Evolutionary conservation across 176 grass and related monocot species (phyloP), one percentile per base, ranked within the genome.

Genomic region (Panicum miliaceum): DNA sequence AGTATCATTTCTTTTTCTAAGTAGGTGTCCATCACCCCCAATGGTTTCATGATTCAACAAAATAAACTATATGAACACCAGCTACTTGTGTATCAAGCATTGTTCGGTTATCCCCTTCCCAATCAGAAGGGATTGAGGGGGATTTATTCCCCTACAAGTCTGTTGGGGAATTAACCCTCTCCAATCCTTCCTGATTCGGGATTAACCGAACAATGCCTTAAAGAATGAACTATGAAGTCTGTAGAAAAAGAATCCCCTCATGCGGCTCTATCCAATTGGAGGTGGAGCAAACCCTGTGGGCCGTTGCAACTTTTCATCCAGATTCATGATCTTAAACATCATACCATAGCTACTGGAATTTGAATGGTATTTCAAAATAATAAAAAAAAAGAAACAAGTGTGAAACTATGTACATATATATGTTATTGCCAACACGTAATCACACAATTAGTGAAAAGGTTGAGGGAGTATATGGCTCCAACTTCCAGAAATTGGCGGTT

Each of bases 291-390:
- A 26, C 3, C 6, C 13, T 7, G n/a, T 80, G 38, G 34, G 7
- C 9, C 1, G 37, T 61, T 46, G 29, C 36, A 75, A 80, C 26
- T 73, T 8, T 16, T 1, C 37, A 6, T 32, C 4, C 22, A 62
- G 40, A 64, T 14, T n/a, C 41, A 52, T 69, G 52, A 76, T 40
- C 34, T 14, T 22, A 19, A 56, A 9, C 19, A 80, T 68, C 40
- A 68, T n/a, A 84, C 9, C 6, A 16, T 32, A 61, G 74, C n/a
- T 14, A 62, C 9, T 27, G 7, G 60, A 67, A 74, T 18, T 66
- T 14, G 51, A 48, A 46, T 68, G n/a, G 60, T 48, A 65, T 73
- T 78, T 65, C 20, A 77, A 71, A 72, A 32, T 32, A 32, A 32
- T 32, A 16, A 20, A 19, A 19, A 51, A 51, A 6, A 3, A 10